These are phyloP conservation scores for Chaetoscypha palmicola DNA, from an alignment of 2,329 filamentous ascomycete genomes.

Conservation along the genomic window DNA sequence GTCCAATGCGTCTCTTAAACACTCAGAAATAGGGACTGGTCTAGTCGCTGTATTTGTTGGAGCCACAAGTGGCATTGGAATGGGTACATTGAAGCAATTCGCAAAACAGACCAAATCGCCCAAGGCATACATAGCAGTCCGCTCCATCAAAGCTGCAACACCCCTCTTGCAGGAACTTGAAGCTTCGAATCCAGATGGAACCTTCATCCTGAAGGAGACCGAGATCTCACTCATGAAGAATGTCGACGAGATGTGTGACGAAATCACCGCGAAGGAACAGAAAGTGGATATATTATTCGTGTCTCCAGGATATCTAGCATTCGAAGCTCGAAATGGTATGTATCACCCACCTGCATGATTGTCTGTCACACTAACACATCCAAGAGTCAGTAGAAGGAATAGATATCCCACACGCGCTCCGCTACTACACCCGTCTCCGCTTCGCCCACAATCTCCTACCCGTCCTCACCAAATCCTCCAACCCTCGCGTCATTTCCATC, in stretches of 20 bases:
- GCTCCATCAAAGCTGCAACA: conserved; percentile 32
- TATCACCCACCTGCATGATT: not conserved
- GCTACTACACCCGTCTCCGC: conserved; percentile 51
- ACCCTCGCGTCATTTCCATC: conserved; percentile 47
- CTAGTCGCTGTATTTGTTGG: conserved; percentile 46
- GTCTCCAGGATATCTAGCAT: conserved; percentile 34
- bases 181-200: conserved; percentile 36
- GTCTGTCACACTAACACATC: not conserved
- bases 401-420: conserved; percentile 42
- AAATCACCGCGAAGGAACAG: conserved; percentile 39
- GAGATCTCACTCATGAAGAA: conserved; percentile 45
- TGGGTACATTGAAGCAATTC: conserved; percentile 41
- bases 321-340: conserved; percentile 25
- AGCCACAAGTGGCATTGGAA: conserved; percentile 49
- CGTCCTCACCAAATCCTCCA: conserved; percentile 39
- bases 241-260: conserved; percentile 41
- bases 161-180: conserved; percentile 36
- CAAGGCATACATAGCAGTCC: conserved; percentile 46
- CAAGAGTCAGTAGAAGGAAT: conserved; percentile 51
- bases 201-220: conserved; percentile 41
- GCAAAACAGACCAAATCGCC: conserved; percentile 36
- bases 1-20: conserved; percentile 34
- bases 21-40: conserved; percentile 27
- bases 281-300: conserved; percentile 42
- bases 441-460: conserved; percentile 52